Conservation (phyloP, 2,329 filamentous ascomycete species). For the Hypoxylon rubiginosum region DNA sequence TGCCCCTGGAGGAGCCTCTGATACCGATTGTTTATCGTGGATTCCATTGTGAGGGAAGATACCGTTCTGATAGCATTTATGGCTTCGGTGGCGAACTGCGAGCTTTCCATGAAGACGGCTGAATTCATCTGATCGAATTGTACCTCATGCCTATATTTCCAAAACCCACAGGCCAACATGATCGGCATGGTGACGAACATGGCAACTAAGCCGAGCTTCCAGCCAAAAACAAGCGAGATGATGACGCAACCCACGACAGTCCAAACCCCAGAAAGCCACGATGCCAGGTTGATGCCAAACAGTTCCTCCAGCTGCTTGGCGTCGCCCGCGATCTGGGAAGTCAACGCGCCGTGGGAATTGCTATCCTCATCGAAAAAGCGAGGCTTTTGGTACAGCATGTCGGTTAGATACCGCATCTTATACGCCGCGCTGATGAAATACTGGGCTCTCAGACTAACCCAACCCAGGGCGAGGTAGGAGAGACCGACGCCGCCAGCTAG, state of each 20-base stretch:
- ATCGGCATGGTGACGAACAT: conserved; percentile 71
- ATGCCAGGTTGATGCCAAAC: conserved; percentile 73
- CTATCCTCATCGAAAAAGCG: conserved; percentile 72
- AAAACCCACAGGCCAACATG: conserved; percentile 59
- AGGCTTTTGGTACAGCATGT: conserved; percentile 69
- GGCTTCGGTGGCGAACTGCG: conserved; percentile 78
- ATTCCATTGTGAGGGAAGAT: conserved; percentile 74
- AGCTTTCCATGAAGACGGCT: conserved; percentile 75
- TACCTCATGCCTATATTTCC: conserved; percentile 66
- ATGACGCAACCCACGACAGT: conserved; percentile 73
- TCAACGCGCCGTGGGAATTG: conserved; percentile 71
- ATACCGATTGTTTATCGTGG: conserved; percentile 73
- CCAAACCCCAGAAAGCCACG: conserved; percentile 68
- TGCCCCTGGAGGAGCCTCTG: conserved; percentile 68
- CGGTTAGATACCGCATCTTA: conserved; percentile 71
- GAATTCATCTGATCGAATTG: conserved; percentile 76
- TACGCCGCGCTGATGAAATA: conserved; percentile 68
- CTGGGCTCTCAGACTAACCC: conserved; percentile 37
- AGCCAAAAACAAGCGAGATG: conserved; percentile 79
- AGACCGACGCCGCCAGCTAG: conserved; percentile 67
- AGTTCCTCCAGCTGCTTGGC: conserved; percentile 73
- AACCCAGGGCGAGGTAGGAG: conserved; percentile 65
- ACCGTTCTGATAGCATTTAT: conserved; percentile 80
- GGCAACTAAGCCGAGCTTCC: conserved; percentile 80
- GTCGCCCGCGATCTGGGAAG: conserved; percentile 67